These are phyloP conservation scores for Annulohypoxylon maeteangense DNA, from an alignment of 495 filamentous ascomycete genomes.

Conservation along the genomic window DNA sequence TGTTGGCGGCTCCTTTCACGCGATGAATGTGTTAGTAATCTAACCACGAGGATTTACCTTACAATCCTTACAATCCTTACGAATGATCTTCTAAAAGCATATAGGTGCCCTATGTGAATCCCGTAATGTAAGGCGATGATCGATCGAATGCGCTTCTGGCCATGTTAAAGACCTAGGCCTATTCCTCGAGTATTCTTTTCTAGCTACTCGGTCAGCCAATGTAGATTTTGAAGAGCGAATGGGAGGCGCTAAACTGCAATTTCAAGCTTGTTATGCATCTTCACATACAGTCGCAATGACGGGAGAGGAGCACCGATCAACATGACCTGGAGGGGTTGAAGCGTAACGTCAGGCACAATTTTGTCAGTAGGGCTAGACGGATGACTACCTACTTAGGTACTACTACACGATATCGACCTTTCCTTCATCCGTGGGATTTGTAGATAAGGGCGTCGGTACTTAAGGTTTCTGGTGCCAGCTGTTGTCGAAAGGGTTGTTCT, in stretches of 20 bases:
- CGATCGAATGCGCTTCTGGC: neutral
- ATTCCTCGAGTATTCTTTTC: neutral
- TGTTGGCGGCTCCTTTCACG: neutral
- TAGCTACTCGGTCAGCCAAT: neutral
- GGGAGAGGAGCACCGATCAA: neutral
- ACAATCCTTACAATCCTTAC: too few species aligned
- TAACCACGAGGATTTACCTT: too few species aligned
- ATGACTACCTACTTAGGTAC: too few species aligned
- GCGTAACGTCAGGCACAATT: too few species aligned
- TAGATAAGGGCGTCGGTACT: too few species aligned
- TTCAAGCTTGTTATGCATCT: neutral
- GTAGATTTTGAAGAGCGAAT: neutral
- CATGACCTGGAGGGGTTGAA: neutral
- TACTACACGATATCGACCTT: neutral
- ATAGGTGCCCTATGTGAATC: too few species aligned
- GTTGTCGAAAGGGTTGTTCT: neutral
- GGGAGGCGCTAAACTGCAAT: neutral
- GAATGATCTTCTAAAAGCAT: too few species aligned
- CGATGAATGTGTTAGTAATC: too few species aligned
- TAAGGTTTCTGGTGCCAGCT: neutral
- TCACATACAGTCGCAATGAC: neutral
- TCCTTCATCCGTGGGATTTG: too few species aligned
- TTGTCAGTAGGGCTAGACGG: neutral
- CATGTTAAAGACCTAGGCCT: neutral
- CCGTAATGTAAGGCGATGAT: too few species aligned